Evolutionary conservation across 2,329 filamentous ascomycete genomes (phyloP), one percentile per base, ranked within the genome.

Genomic region (Colletotrichum sp.): DNA sequence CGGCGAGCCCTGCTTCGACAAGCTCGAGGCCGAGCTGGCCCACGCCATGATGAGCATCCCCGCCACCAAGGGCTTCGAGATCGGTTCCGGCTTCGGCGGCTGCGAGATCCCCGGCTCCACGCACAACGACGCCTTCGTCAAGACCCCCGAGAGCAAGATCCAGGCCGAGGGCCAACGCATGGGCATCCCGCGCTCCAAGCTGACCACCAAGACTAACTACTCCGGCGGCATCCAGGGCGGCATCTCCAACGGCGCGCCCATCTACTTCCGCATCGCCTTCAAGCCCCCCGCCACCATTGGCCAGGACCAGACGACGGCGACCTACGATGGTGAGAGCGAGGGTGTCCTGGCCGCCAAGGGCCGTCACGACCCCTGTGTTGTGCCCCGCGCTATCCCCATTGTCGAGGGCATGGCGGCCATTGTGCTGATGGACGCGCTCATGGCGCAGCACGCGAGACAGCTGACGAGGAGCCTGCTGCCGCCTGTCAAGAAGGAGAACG

Each of bases 11-110:
- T 95, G 92, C 85, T 99, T 99, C 85, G 95, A 98, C 86, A 99
- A 99, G 89, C 90, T 99, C 61, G 96, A 99, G 88, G 97, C 97
- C 9, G 92, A 91, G 83, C 92, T 99, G 63, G 96, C 92, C 30
- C 96, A 99, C 82, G 97, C 95, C 66, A 99, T 99, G 95, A 91
- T 99, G 78, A 95, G 93, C 83, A 98, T 99, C 81, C 97, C 97
- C 7, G 96, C 97, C 5, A 96, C 95, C 49, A 99, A 99, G 88
- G 96, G 94, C 71, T 99, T 99, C 83, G 96, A 99, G 84, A 93
- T 99, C 79, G 97, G 97, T 71, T 98, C 95, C 69, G 97, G 97
- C 15, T 99, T 99, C 84, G 93, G 90, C 67, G 96, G 97, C 75
- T 94, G 94, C 81, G 94, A 96, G 83, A 90, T 99, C 52, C 94